Evolutionary conservation across 305 asterid genomes (phyloP), one percentile per base, ranked within the genome.

Genomic region (Fraxinus sp.): DNA sequence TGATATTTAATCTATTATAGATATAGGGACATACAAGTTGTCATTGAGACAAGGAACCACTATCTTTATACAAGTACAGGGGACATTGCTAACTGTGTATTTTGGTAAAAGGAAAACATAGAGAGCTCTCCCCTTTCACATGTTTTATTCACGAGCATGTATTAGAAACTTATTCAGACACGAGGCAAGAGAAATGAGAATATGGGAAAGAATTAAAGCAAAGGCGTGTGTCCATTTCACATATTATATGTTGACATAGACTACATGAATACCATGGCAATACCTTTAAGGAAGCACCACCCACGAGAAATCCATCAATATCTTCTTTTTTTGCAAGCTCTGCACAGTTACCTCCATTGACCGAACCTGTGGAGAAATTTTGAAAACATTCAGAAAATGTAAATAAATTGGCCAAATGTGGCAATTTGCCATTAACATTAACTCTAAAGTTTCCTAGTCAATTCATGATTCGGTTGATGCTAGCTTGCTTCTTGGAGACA

Each of bases 241-340:
- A 39, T 11, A n/a, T 79, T 39, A 9, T 14, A 30, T 14, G 20
- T 70, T 24, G 9, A 70, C 14, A 70, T 32, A 70, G 75, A 70
- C 11, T 9, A 70, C 35, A 11, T 14, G 41, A 70, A 68, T 22
- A n/a, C 80, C 74, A 24, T 33, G 77, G 74, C 24, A 30, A 35
- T 90, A 93, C 98, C 98, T 95, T 95, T 16, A 95, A 90, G 77
- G 98, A 93, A 84, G 98, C 98, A 70, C 98, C 98, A 11, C 98
- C 98, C 18, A 95, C 98, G 64, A 95, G 98, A 87, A 95, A 95
- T 64, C 98, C 98, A 82, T 95, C 98, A 74, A 95, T 95, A 80
- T 94, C 98, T 83, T 91, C 98, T 89, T 91, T 77, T 79, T 91
- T 92, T 32, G 98, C 98, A 81, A 95, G 98, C 52, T 95, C 98